Base-by-base conservation (phyloP, 2,329 filamentous ascomycete genomes). In the Zymoseptoria tritici region DNA sequence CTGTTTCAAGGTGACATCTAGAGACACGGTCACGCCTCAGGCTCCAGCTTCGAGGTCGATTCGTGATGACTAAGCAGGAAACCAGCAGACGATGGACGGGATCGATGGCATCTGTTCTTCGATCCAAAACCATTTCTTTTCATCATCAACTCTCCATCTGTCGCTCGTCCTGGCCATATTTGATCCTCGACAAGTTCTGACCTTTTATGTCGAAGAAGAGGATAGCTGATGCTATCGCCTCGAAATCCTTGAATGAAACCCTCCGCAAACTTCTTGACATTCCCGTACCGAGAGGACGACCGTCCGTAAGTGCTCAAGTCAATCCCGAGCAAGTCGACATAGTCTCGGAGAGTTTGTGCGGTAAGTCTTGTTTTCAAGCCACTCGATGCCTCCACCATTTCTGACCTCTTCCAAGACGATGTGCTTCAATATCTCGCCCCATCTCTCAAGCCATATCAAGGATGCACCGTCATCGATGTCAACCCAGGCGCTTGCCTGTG, bases 381-480 rank as follows among this genome's bases (percentile, higher is more conserved):
- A 29, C 9, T 29, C 26, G 26, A 29, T 29, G 26, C 26, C 26
- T 9, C 26, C 3, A 11, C 22, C 7, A 26, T 50, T 50, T 72
- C 57, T 66, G 16, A 57, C 46, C 11, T 20, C 21, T 31, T 13
- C 29, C 7, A 58, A 86, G 88, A 91, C 69, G 86, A 93, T 67
- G 77, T 89, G 13, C 67, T 96, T 52, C 72, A 83, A 6, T 89
- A 89, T 61, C 76, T 95, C n/a, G 84, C 82, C 2, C 81, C 83
- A 0, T 85, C 85, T 2, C 80, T 97, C 19, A 77, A 84, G 36
- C 82, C 84, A 52, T 87, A 94, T 73, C 77, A 80, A 55, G 89
- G 90, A 57, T 91, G 92, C 75, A 91, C 96, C 68, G 81, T 97
- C 52, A 78, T 99, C 67, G 93, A 97, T 71, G 78, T 96, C 58